Percentiles rank a stretch among this genome's conserved stretches.
phyloP scores from a whole-genome alignment of 164 flowering plant species.

The Protea cynaroides region DNA sequence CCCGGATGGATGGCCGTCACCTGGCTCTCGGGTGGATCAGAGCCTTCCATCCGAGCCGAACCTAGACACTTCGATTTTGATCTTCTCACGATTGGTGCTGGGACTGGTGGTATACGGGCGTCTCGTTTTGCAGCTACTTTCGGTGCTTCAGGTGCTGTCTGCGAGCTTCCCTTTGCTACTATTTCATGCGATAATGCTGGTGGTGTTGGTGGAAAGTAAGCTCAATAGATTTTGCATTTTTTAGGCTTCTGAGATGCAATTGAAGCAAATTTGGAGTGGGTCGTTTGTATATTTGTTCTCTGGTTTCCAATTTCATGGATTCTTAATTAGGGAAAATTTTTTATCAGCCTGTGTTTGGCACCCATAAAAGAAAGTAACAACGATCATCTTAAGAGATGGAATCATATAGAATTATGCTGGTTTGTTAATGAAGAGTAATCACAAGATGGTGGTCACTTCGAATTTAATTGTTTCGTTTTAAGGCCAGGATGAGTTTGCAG shows the following conservation, averaged over 20 bases:
- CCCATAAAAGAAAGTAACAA: no score
- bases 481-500: no score
- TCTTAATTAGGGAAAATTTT: neutral
- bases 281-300: neutral
- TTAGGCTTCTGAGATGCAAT: neutral
- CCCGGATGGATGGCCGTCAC: no score
- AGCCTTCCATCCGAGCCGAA: slow-evolving; percentile 47
- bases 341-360: no score
- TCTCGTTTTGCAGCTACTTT: slow-evolving; percentile 65
- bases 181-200: slow-evolving; percentile 81
- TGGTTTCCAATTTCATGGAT: neutral
- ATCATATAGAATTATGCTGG: no score
- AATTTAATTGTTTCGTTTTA: no score
- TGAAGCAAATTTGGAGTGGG: neutral
- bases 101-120: slow-evolving; percentile 79
- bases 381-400: no score
- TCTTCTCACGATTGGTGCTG: slow-evolving; percentile 76
- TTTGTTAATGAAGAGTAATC: no score
- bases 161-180: slow-evolving; percentile 88
- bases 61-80: slow-evolving; percentile 54
- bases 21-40: no score
- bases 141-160: slow-evolving; percentile 75
- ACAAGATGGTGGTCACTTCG: no score
- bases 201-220: slow-evolving; percentile 97
- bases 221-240: neutral